Evolutionary conservation across 2,329 filamentous ascomycete species (phyloP), one percentile per base, ranked within the genome.

Genomic region (Colletotrichum somersetense): DNA sequence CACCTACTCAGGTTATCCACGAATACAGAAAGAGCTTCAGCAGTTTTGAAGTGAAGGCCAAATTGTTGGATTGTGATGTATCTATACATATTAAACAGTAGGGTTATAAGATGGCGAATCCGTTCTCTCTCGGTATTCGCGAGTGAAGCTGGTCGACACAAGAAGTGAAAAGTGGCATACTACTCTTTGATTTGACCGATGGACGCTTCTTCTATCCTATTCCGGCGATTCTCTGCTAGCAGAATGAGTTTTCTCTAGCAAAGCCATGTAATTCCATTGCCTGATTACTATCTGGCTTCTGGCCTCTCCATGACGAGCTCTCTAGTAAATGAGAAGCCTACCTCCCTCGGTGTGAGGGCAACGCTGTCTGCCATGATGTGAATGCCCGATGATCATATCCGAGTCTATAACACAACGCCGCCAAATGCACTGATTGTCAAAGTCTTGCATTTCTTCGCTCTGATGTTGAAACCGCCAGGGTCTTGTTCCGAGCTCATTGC

Each of bases 371-470:
- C n/a, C 14, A 11, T 30, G 12, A 4, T 26, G 23, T 33, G 23
- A 10, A 20, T 46, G 2, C 26, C 42, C 26, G 10, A 11, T 62
- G 30, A 18, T 18, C 35, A 5, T n/a, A 38, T 35, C 30, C 44
- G 38, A 53, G n/a, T 35, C 48, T 64, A 44, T n/a, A 35, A 23
- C 62, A 33, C 23, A 55, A 64, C 50, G 50, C 38, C 62, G 38
- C 35, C 16, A 26, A 30, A 63, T 63, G 48, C 48, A 44, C 42
- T 4, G n/a, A 20, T n/a, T 8, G 14, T 23, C 35, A 5, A 7
- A n/a, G n/a, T 23, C 16, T n/a, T 40, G 10, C 48, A n/a, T 35
- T 63, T 33, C 23, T 8, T 44, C 12, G 8, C n/a, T 5, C 26
- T 10, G 16, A 48, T 48, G 3, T 18, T 12, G 33, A 18, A 33